Conservation (phyloP, 345 rosid genomes). For the Bruguiera parviflora region DNA sequence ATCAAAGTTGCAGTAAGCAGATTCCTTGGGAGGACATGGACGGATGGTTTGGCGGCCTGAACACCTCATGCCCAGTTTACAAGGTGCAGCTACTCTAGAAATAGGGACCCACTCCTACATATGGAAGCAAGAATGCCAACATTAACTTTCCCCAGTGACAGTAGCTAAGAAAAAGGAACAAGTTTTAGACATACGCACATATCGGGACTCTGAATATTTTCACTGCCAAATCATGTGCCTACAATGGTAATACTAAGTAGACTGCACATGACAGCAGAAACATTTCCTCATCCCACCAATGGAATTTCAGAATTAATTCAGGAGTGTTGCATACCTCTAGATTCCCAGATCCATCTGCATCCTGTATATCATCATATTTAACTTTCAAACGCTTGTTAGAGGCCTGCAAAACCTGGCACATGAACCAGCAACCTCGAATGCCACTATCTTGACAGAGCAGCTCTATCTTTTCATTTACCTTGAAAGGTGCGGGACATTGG, state of each 20-base stretch:
- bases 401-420: slow-evolving; percentile 66
- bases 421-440: slow-evolving; percentile 95
- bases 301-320: too few relatives aligned
- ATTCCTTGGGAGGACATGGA: slow-evolving; percentile 50
- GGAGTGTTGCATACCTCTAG: slow-evolving; percentile 61
- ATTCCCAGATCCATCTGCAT: slow-evolving; percentile 71
- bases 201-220: too few relatives aligned
- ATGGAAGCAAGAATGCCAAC: slow-evolving; percentile 1
- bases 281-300: too few relatives aligned
- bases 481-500: slow-evolving; percentile 32
- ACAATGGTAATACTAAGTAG: too few relatives aligned
- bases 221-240: too few relatives aligned
- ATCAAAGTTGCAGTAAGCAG: slow-evolving; percentile 22
- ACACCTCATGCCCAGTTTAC: slow-evolving; percentile 76
- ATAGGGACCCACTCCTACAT: slow-evolving; percentile 83
- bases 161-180: too few relatives aligned
- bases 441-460: slow-evolving; percentile 91
- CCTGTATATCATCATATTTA: slow-evolving; percentile 73
- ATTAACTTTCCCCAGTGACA: too few relatives aligned
- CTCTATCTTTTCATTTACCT: slow-evolving; percentile 70
- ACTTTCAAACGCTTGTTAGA: slow-evolving; percentile 68
- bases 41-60: slow-evolving; percentile 67
- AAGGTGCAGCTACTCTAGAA: slow-evolving; percentile 58
- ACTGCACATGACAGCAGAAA: too few relatives aligned
- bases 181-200: too few relatives aligned